Evolutionary conservation across 2,329 filamentous ascomycete species (phyloP).

Genomic region (Fusarium redolens): DNA sequence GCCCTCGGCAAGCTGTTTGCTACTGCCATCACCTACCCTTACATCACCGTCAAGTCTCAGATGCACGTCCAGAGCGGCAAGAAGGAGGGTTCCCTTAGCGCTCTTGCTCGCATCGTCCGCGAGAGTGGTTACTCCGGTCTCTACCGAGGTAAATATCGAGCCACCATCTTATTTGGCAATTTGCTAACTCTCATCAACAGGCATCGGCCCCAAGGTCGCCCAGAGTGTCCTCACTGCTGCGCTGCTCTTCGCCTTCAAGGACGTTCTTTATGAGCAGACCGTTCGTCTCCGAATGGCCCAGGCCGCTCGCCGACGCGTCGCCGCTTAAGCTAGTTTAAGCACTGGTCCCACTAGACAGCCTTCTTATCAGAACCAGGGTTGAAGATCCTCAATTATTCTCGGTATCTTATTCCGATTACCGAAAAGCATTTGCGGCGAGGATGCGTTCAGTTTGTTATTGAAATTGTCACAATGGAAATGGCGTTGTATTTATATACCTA

Average conservation of each 20-base stretch:
- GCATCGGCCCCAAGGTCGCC: conserved; percentile 94
- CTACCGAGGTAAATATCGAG: conserved; percentile 79
- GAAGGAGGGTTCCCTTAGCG: conserved; percentile 83
- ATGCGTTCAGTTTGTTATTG: conserved; percentile 17
- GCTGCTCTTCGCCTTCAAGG: conserved; percentile 98
- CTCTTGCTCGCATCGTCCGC: conserved; percentile 80
- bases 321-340: conserved; percentile 44
- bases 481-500: conserved; percentile 27
- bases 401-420: conserved; percentile 10
- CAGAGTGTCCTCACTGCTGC: conserved; percentile 97
- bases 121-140: conserved; percentile 93
- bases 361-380: conserved; percentile 17
- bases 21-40: conserved; percentile 94
- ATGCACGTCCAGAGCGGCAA: conserved; percentile 92
- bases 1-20: conserved; percentile 95
- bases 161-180: background rate
- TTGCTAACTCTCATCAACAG: conserved; percentile 58
- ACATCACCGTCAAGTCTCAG: conserved; percentile 98
- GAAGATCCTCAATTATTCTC: conserved; percentile 10
- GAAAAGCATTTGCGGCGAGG: conserved; percentile 30
- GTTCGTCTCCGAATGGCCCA: conserved; percentile 69
- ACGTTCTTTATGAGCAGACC: conserved; percentile 89
- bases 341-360: background rate
- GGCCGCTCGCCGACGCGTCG: conserved; percentile 54
- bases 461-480: conserved; percentile 19